Evolutionary conservation across 768 basidiomycete species (phyloP).

Genomic region (Kwoniella europaea): DNA sequence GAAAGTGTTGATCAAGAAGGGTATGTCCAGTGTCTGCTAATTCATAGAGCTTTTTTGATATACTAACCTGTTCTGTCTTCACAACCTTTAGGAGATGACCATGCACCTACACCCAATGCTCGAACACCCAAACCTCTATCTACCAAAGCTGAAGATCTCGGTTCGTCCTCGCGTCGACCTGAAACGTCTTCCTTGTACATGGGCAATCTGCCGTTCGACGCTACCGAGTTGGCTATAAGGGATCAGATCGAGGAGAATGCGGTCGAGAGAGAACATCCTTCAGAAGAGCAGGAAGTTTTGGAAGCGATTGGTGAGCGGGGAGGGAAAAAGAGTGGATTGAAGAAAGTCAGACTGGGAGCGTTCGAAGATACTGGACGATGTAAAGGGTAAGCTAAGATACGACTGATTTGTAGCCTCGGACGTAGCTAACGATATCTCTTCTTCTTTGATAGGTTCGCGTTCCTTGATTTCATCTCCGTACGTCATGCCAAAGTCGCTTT

Average conservation of each 20-base stretch:
- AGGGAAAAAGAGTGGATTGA: conserved; percentile 58
- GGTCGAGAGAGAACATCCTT: conserved; percentile 41
- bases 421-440: no score
- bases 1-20: conserved; percentile 89
- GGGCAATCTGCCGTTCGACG: conserved; percentile 90
- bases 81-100: conserved; percentile 67
- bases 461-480: conserved; percentile 82
- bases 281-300: conserved; percentile 52
- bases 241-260: conserved; percentile 74
- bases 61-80: conserved; percentile 18
- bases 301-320: conserved; percentile 61
- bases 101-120: conserved; percentile 63
- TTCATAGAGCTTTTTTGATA: conserved; percentile 10
- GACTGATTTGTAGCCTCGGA: no score
- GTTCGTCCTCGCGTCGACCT: conserved; percentile 76
- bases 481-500: conserved; percentile 82
- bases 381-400: conserved; percentile 73
- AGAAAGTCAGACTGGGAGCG: conserved; percentile 88
- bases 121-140: conserved; percentile 60
- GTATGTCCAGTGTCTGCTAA: conserved; percentile 59
- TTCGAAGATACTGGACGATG: conserved; percentile 94
- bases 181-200: conserved; percentile 77
- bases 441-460: conserved; percentile 73
- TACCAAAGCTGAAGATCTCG: conserved; percentile 46
- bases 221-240: conserved; percentile 76